phyloP scores from a whole-genome alignment of 257 asterid species.

The Buddleja alternifolia region DNA sequence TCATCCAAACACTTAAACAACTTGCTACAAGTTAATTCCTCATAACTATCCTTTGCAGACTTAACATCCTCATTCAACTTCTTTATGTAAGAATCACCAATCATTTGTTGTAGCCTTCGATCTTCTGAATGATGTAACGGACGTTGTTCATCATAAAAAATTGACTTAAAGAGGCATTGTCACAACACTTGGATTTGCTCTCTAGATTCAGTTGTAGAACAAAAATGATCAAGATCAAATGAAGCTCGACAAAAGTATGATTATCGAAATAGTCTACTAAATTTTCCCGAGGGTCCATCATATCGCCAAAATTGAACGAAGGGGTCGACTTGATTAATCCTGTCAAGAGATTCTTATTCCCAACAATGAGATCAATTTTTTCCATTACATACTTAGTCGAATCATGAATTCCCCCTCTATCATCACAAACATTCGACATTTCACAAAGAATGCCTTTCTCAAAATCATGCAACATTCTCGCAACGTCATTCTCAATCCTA shows the following conservation, averaged over 20 bases:
- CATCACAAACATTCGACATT: neutral
- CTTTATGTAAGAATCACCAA: conserved; percentile 31
- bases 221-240: conserved; percentile 42
- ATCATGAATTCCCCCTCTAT: conserved; percentile 34
- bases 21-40: conserved; percentile 28
- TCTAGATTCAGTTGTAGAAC: conserved; percentile 31
- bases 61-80: conserved; percentile 16
- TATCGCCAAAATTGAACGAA: conserved; percentile 17
- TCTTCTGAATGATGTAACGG: conserved; percentile 25
- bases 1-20: conserved; percentile 39
- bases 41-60: conserved; percentile 18
- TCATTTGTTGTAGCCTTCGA: conserved; percentile 38
- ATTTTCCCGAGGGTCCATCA: conserved; percentile 23
- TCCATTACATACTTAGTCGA: conserved; percentile 33
- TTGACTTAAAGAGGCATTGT: conserved; percentile 28
- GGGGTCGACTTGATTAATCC: conserved; percentile 40
- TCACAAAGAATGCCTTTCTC: conserved; percentile 28
- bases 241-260: conserved; percentile 33
- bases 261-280: neutral
- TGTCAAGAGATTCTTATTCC: conserved; percentile 28
- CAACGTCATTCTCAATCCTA: conserved; percentile 34
- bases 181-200: conserved; percentile 21
- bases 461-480: conserved; percentile 40
- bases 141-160: conserved; percentile 51
- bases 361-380: conserved; percentile 28